Evolutionary conservation across 345 rosid species (phyloP), one percentile per base, ranked within the genome.

Genomic region (Populus tremula): DNA sequence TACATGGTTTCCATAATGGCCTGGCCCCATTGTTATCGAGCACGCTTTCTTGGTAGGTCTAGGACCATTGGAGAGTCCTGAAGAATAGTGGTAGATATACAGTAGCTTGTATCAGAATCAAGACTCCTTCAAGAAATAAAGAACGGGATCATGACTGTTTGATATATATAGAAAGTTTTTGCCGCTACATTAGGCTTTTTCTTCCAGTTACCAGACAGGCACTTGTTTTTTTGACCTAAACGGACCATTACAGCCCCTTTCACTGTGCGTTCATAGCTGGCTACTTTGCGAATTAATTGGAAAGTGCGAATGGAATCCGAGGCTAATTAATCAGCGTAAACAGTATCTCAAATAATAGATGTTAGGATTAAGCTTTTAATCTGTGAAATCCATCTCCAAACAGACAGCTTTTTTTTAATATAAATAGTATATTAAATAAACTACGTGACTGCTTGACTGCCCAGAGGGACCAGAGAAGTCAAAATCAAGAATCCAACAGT

Each of bases 141-240:
- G 9, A 53, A 38, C 13, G 20, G 27, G 20, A 21, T 39, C 47
- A n/a, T 12, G 45, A 11, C 29, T n/a, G 71, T 69, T 69, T 39
- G 71, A 69, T 2, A 12, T 2, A 12, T 33, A 33, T 33, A 5
- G 18, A 5, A 23, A 20, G 27, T 36, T n/a, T 13, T 2, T 6
- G 63, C 53, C 71, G 43, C 25, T n/a, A 69, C 53, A 69, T 41
- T 69, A n/a, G 53, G 71, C 33, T 69, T 69, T 50, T 69, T 56
- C 10, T 9, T n/a, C 63, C 27, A 11, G 25, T n/a, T n/a, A n/a
- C 13, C 1, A 56, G 63, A 56, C 23, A 21, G 29, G 23, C 63
- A 56, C 7, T 18, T 53, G 1, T 56, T 56, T n/a, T 7, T 56
- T n/a, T 59, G 0, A 59, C 63, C 63, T 11, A 10, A 53, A 53